A percentile compares a stretch with the other conserved stretches of the same genome.
These are phyloP conservation scores for Paecilomyces sp. DNA, from an alignment of 2,329 filamentous ascomycete species.

Conservation along the genomic window DNA sequence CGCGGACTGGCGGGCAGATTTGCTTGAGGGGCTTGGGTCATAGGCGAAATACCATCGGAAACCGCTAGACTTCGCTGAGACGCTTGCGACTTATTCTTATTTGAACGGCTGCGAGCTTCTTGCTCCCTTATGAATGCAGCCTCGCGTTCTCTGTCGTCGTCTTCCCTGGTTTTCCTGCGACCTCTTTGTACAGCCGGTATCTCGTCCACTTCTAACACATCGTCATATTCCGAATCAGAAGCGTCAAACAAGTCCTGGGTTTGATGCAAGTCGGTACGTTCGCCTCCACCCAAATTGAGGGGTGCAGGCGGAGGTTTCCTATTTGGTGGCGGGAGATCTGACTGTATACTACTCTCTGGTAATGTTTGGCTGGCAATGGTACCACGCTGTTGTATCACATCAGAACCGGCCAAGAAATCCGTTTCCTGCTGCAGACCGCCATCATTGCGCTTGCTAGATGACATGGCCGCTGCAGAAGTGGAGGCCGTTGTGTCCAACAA, in stretches of 20 bases:
- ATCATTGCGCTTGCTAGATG: neutral
- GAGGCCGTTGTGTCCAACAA: neutral
- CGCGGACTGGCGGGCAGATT: conserved; percentile 52
- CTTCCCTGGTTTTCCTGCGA: conserved; percentile 74
- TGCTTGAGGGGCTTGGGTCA: conserved; percentile 5
- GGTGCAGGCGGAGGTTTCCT: conserved; percentile 83
- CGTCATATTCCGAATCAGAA: conserved; percentile 77
- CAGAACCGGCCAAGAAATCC: conserved; percentile 1
- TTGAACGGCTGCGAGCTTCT: conserved; percentile 64
- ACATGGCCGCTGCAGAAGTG: neutral
- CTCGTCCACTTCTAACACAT: conserved; percentile 63
- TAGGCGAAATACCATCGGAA: conserved; percentile 4
- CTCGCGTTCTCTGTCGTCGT: conserved; percentile 76
- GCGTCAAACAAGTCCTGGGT: conserved; percentile 48
- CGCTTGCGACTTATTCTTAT: conserved; percentile 59
- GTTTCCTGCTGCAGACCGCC: neutral
- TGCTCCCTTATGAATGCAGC: conserved; percentile 59
- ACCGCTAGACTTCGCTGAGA: conserved; percentile 38
- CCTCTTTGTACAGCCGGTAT: conserved; percentile 57
- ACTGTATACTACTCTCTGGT: conserved; percentile 7
- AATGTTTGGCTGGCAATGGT: neutral
- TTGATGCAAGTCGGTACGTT: conserved; percentile 36
- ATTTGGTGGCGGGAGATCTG: conserved; percentile 49
- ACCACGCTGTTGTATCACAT: neutral
- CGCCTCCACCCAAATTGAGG: conserved; percentile 57